Evolutionary conservation across 2,329 filamentous ascomycete species (phyloP).

Genomic region (Aspergillus sp.): DNA sequence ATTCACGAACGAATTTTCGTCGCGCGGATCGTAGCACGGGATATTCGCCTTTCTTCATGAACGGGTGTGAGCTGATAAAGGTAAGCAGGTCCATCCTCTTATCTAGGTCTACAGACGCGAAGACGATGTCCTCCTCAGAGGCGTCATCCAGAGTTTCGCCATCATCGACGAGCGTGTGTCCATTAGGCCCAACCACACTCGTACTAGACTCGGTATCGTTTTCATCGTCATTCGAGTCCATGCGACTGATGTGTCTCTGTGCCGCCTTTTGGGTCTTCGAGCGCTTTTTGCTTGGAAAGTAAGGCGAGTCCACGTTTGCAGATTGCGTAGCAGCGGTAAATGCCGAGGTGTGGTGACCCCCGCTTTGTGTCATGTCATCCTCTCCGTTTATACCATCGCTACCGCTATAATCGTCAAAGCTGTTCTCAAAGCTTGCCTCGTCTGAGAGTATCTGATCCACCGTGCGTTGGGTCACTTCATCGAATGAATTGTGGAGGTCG

Average conservation of each 20-base stretch:
- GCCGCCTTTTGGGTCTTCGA: not conserved
- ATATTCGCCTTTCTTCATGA: slow-evolving; percentile 19
- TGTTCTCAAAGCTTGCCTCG: slow-evolving; percentile 23
- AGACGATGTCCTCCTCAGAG: slow-evolving; percentile 8
- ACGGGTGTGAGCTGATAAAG: slow-evolving; percentile 23
- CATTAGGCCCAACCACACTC: not conserved
- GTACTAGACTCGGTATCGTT: not conserved
- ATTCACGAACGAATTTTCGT: slow-evolving; percentile 21
- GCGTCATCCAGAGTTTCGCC: not conserved
- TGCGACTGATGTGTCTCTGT: slow-evolving; percentile 9
- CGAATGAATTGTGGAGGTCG: slow-evolving; percentile 25
- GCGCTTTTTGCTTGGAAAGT: slow-evolving; percentile 4
- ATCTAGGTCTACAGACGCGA: slow-evolving; percentile 8
- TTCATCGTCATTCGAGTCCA: slow-evolving; percentile 8
- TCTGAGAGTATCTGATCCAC: slow-evolving; percentile 30
- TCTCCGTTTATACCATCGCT: slow-evolving; percentile 1
- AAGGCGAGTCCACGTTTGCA: slow-evolving; percentile 8
- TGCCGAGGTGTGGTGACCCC: not conserved
- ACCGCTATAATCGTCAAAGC: slow-evolving; percentile 18
- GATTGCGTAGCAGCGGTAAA: not conserved
- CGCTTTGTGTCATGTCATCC: not conserved
- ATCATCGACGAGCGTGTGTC: not conserved
- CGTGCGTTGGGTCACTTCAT: slow-evolving; percentile 16
- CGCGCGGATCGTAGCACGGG: slow-evolving; percentile 23
- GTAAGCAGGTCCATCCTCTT: slow-evolving; percentile 16